Conservation (phyloP, 2,329 filamentous ascomycete genomes). For the Penicillium digitatum region DNA sequence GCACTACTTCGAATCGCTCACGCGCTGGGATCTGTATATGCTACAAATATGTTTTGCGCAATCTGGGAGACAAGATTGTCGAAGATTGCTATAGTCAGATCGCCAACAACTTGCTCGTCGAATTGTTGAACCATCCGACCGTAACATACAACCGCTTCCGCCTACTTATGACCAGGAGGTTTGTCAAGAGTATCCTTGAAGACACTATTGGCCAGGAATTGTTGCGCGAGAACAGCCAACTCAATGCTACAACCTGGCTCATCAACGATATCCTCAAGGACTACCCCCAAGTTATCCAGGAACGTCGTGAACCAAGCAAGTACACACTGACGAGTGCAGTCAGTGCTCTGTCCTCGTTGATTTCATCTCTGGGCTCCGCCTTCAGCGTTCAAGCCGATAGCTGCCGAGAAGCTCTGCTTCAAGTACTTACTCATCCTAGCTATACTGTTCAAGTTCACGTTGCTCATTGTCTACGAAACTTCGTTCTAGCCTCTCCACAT, state of each 20-base stretch:
- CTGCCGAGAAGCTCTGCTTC: conserved; percentile 80
- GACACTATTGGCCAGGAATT: conserved; percentile 76
- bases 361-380: conserved; percentile 76
- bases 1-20: conserved; percentile 72
- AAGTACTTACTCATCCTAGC: conserved; percentile 89
- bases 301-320: conserved; percentile 84
- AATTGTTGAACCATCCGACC: conserved; percentile 70
- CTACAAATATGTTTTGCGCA: conserved; percentile 75
- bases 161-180: conserved; percentile 76
- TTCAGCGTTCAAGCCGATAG: conserved; percentile 72
- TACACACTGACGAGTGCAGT: conserved; percentile 75
- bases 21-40: conserved; percentile 82
- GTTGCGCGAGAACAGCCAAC: conserved; percentile 82
- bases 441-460: conserved; percentile 93
- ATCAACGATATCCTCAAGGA: conserved; percentile 90
- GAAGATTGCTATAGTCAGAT: conserved; percentile 79
- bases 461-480: conserved; percentile 77
- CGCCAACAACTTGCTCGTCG: conserved; percentile 72
- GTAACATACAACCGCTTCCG: conserved; percentile 84
- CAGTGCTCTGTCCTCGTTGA: conserved; percentile 72
- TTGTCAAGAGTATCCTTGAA: conserved; percentile 77
- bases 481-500: conserved; percentile 86
- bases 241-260: conserved; percentile 73
- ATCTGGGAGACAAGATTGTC: conserved; percentile 75
- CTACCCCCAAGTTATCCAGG: conserved; percentile 83